Percentiles rank a stretch among this genome's conserved stretches.
Evolutionary conservation across 108 stramenopile species (phyloP).

Genomic region (Cylindrotheca fusiformis): DNA sequence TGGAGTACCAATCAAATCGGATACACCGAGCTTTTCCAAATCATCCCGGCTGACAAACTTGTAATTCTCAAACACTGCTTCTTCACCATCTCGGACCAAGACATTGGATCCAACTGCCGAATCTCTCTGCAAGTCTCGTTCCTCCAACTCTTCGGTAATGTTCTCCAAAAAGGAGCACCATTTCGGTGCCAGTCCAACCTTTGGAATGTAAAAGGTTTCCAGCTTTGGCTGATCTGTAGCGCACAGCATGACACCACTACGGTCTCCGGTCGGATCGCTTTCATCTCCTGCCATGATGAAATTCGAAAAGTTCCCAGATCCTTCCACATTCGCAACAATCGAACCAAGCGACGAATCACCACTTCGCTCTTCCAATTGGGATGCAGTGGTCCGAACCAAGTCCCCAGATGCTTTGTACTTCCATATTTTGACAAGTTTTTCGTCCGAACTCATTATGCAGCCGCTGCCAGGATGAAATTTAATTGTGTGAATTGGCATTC

Average conservation of each 20-base stretch:
- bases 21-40: constrained; percentile 91
- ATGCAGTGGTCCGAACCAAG: constrained; percentile 19
- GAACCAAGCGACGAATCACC: constrained; percentile 55
- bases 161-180: constrained; percentile 99
- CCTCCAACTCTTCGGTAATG: constrained; percentile 99
- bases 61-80: constrained; percentile 96
- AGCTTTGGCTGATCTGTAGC: constrained; percentile 93
- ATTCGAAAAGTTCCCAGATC: constrained; percentile 86
- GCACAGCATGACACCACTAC: constrained; percentile 91
- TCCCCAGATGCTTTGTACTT: constrained; percentile 65
- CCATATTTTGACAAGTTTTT: constrained; percentile 96
- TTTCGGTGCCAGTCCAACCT: constrained; percentile 93
- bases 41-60: constrained; percentile 96
- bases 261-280: constrained; percentile 65
- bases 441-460: constrained; percentile 83
- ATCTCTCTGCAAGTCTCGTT: constrained; percentile 72
- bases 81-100: constrained; percentile 56
- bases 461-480: constrained; percentile 84
- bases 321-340: constrained; percentile 93
- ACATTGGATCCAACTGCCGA: constrained; percentile 22
- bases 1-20: constrained; percentile 94
- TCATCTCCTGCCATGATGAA: constrained; percentile 89
- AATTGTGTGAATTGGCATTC: constrained; percentile 89
- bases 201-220: constrained; percentile 93
- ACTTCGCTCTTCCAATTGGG: constrained; percentile 10